Evolutionary conservation across 1,284 basidiomycete genomes (phyloP), one percentile per base, ranked within the genome.

Genomic region (Spongispora temasekensis): DNA sequence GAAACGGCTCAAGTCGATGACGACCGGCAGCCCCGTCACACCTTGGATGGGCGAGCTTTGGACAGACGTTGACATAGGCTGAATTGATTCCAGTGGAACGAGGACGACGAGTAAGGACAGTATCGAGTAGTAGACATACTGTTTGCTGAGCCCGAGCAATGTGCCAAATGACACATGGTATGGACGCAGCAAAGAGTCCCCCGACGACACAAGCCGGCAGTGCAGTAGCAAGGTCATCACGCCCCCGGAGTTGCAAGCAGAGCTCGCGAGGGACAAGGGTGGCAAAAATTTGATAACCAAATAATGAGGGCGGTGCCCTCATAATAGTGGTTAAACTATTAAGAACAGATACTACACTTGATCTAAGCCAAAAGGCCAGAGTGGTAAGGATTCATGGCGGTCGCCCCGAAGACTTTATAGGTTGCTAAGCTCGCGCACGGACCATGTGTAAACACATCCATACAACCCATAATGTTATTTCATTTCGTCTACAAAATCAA

Each of bases 331-430:
- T 74, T 71, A 70, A 70, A 70, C 68, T 69, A 68, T 72, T 65
- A 71, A 73, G 71, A 70, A 73, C 71, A 70, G 69, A 72, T 92
- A 92, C 91, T 93, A 93, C 91, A 93, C 91, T 93, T 93, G 90
- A 91, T 92, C 91, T 91, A 94, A 92, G 89, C 91, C 91, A 91
- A 91, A 90, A 89, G 91, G 91, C 88, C 91, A 93, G 87, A 93
- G 89, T 89, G 88, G 87, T 89, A 79, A 84, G 66, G 81, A 59
- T 55, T 56, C 50, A n/a, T 1, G 3, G 0, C 9, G n/a, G n/a
- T 46, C 46, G 10, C n/a, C 2, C n/a, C 7, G 7, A 0, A 7
- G 54, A 52, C 37, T 67, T 60, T 67, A 65, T 67, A 61, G 17
- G 4, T 54, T 52, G 34, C 1, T 3, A 0, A 25, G 30, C 6